Evolutionary conservation across 495 filamentous ascomycete genomes (phyloP).

Genomic region (Aspergillus saccharolyticus): DNA sequence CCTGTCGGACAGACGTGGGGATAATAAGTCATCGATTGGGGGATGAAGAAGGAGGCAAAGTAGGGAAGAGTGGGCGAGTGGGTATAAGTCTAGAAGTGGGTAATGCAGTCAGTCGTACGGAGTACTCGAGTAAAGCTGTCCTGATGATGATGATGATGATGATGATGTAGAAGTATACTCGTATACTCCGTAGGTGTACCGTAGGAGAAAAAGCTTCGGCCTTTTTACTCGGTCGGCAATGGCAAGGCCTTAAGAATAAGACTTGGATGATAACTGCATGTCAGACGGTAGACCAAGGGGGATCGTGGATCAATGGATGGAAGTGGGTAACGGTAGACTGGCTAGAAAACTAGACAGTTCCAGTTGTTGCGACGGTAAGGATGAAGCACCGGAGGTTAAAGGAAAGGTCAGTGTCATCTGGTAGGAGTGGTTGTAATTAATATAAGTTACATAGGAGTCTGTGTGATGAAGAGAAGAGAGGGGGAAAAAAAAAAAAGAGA

Average conservation of each 20-base stretch:
- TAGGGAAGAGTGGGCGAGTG: neutral
- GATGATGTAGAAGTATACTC: neutral
- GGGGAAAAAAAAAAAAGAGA: constrained; percentile 5
- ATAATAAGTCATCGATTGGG: neutral
- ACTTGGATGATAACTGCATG: neutral
- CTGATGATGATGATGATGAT: neutral
- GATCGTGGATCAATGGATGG: neutral
- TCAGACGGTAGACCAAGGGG: neutral
- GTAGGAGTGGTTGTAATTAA: too few relatives aligned
- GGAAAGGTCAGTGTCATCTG: neutral
- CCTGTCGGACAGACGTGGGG: neutral
- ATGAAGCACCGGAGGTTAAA: neutral
- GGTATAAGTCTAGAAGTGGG: too few relatives aligned
- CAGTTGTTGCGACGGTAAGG: neutral
- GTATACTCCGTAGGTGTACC: neutral
- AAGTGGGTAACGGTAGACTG: neutral
- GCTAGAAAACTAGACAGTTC: too few relatives aligned
- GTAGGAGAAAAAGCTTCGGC: neutral
- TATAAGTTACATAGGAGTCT: neutral
- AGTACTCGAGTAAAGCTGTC: too few relatives aligned
- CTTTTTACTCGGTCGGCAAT: neutral
- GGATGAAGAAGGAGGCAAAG: neutral
- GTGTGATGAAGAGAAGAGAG: constrained; percentile 2
- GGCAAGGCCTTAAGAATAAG: neutral
- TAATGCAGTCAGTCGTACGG: neutral